phyloP scores from a whole-genome alignment of 345 rosid species.

The Abelmoschus esculentus region DNA sequence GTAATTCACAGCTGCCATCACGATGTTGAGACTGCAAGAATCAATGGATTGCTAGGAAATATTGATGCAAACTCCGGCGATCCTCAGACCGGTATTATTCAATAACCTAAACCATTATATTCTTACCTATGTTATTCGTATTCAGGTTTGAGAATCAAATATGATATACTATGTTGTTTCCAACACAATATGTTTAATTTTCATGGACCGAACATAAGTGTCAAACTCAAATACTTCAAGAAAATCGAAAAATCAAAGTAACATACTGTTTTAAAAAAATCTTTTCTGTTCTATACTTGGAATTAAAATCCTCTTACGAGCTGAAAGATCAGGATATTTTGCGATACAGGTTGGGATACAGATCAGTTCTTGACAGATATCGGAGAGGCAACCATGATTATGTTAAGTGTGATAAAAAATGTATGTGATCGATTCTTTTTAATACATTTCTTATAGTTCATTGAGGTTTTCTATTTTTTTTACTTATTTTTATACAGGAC shows the following conservation, averaged over 20 bases:
- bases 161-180: no score
- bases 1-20: constrained; percentile 66
- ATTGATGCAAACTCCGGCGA: constrained; percentile 95
- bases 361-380: constrained; percentile 79
- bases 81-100: constrained; percentile 62
- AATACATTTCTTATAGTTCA: background rate
- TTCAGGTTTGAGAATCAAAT: background rate
- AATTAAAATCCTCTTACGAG: background rate
- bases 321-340: constrained; percentile 3
- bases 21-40: constrained; percentile 84
- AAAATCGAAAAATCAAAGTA: background rate
- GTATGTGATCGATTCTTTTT: constrained; percentile 26
- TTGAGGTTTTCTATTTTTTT: background rate
- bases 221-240: background rate
- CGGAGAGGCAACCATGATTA: constrained; percentile 7
- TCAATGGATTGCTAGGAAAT: constrained; percentile 80
- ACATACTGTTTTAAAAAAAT: background rate
- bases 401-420: constrained; percentile 81
- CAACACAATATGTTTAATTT: no score
- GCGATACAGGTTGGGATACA: constrained; percentile 79
- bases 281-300: background rate
- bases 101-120: background rate
- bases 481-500: background rate
- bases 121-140: background rate
- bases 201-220: background rate